Base-by-base conservation (phyloP, 495 filamentous ascomycete species). In the Penicillium daleae region DNA sequence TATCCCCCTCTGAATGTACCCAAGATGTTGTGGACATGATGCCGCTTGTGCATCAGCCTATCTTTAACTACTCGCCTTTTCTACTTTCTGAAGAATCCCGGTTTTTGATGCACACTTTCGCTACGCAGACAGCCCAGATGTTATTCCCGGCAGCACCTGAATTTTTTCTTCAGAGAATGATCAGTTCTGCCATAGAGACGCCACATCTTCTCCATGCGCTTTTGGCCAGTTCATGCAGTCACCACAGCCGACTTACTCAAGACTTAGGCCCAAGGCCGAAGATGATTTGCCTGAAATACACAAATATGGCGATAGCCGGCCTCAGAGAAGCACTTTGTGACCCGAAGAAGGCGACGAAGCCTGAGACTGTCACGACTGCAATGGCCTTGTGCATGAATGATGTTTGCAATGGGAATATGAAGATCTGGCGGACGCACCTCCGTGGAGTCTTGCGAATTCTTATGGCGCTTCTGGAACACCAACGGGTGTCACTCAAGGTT, bases 371-470 rank as follows among this genome's bases (percentile, higher is more conserved):
- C 21, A 68, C 66, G 8, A 72, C 74, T 24, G 74, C 74, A 15
- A 74, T 76, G 68, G 63, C 67, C 1, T 48, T 76, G 12, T 76
- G 74, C 60, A 76, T 71, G 6, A 76, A 76, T 58, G 74, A 76
- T 65, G 71, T 76, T 33, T 76, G 74, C 24, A 76, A 76, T 60
- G 74, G 74, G 0, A 69, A 75, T 35, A 69, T 72, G 69, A 50
- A 71, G 5, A 51, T 67, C n/a, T 73, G 71, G 70, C 40, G 67
- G 12, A 64, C 62, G 7, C 74, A 76, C 65, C 64, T 76, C 13
- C 37, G 54, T 3, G 73, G 73, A 1, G 73, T 74, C 0, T 61
- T 66, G 53, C 69, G 64, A 13, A 51, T 76, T 2, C 56, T 76
- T 1, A 53, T 39, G 29, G 60, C 62, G 1, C 60, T 71, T 17